Conservation (phyloP, 169 alveolate species). For the Plasmodium inui region DNA sequence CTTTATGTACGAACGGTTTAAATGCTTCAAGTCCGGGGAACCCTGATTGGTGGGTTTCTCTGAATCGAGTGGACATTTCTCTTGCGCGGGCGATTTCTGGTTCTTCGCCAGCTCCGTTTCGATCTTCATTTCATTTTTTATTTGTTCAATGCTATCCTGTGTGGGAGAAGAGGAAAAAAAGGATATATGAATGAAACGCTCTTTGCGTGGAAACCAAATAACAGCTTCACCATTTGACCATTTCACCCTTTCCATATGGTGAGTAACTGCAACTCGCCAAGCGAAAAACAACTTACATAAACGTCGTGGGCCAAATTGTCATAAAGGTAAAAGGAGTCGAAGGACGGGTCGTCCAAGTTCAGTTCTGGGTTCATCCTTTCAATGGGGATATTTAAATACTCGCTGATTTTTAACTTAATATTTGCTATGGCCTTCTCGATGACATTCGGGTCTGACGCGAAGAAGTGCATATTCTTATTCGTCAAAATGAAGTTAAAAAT, state of each 20-base stretch:
- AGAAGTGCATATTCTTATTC: slow-evolving; percentile 2
- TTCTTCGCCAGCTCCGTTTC: slow-evolving; percentile 12
- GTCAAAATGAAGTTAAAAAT: slow-evolving; percentile 36
- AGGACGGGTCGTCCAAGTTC: slow-evolving; percentile 5
- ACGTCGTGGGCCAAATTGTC: slow-evolving; percentile 69
- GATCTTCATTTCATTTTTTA: slow-evolving; percentile 32
- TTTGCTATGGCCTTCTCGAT: slow-evolving; percentile 46
- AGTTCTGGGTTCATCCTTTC: slow-evolving; percentile 24
- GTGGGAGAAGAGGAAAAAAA: not conserved
- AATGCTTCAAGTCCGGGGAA: not conserved
- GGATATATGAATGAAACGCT: not conserved
- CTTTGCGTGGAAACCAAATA: not conserved
- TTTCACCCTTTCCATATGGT: not conserved
- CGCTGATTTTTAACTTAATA: slow-evolving; percentile 33
- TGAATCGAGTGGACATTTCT: not conserved
- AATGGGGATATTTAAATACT: slow-evolving; percentile 50
- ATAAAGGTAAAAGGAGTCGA: slow-evolving; percentile 44
- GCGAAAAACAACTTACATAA: slow-evolving; percentile 9
- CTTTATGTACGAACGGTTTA: slow-evolving; percentile 6
- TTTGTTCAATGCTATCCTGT: slow-evolving; percentile 63
- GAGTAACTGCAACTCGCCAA: not conserved
- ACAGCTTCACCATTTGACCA: not conserved
- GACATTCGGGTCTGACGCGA: slow-evolving; percentile 26
- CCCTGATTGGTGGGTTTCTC: slow-evolving; percentile 1
- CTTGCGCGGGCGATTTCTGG: not conserved